These are phyloP conservation scores for Lepiota brunneoincarnata DNA, from an alignment of 768 basidiomycete species.

Conservation along the genomic window DNA sequence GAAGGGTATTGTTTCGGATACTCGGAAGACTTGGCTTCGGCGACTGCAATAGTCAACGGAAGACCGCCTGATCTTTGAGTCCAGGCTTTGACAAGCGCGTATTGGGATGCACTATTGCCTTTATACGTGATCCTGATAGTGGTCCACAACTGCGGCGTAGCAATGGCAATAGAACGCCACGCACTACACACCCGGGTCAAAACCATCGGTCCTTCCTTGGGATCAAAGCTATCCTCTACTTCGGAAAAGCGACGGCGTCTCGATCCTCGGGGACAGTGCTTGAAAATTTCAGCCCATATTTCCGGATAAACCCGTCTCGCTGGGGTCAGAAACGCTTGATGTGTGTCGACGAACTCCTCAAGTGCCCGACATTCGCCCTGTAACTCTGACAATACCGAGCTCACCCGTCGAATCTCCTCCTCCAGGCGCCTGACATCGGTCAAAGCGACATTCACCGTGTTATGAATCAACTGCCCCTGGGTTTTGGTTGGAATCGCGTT, in stretches of 20 bases:
- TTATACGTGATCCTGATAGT: slow-evolving; percentile 11
- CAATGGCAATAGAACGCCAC: slow-evolving; percentile 14
- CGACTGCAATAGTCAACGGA: slow-evolving; percentile 12
- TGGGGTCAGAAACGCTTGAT: slow-evolving; percentile 15
- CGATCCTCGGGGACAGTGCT: slow-evolving; percentile 12
- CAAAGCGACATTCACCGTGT: background rate
- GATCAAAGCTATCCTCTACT: slow-evolving; percentile 16
- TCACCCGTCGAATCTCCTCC: slow-evolving; percentile 10
- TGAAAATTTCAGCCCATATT: slow-evolving; percentile 15
- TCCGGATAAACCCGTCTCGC: slow-evolving; percentile 16
- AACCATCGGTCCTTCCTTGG: slow-evolving; percentile 13
- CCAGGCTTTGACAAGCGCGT: slow-evolving; percentile 11
- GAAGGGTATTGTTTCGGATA: slow-evolving; percentile 4
- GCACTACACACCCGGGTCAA: slow-evolving; percentile 15
- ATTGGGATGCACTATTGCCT: slow-evolving; percentile 4
- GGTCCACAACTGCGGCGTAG: slow-evolving; percentile 17
- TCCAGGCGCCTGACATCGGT: slow-evolving; percentile 9
- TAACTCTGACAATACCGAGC: slow-evolving; percentile 8
- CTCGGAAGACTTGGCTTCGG: slow-evolving; percentile 8
- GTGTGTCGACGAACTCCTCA: slow-evolving; percentile 10
- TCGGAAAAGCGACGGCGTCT: slow-evolving; percentile 11
- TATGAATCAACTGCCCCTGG: slow-evolving; percentile 7
- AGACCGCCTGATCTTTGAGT: slow-evolving; percentile 8
- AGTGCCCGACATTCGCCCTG: slow-evolving; percentile 9
- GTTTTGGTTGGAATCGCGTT: slow-evolving; percentile 11